Evolutionary conservation across 768 basidiomycete species (phyloP), one percentile per base, ranked within the genome.

Genomic region (Polyporus arcularius): DNA sequence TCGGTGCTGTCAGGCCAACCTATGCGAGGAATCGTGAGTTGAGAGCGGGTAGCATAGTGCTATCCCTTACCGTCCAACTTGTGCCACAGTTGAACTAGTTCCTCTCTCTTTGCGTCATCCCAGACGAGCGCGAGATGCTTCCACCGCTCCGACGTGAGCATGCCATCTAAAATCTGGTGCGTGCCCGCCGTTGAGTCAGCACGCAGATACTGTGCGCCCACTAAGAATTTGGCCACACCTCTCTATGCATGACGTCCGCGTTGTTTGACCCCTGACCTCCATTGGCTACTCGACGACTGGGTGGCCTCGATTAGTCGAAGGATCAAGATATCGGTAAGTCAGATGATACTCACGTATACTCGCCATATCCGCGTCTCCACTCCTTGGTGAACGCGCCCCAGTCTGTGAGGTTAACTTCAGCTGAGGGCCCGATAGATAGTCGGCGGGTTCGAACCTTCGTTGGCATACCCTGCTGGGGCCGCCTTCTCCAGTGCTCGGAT

Each of bases 1-100:
- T 77, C 72, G 4, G 77, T 62, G 4, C 80, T 67, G 65, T 89
- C 88, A 3, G 82, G 77, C 83, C 86, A 89, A 3, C 78, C 87
- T 87, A 60, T 12, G 38, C 1, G 14, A 15, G 6, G n/a, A 2
- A 47, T 26, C 16, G 10, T 48, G 4, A 52, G 39, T 14, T 45
- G 32, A 32, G 21, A 21, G 16, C 30, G 40, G 21, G 6, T 49
- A 18, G 26, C 21, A 11, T 32, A n/a, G 3, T 4, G 26, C 3
- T n/a, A 39, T 39, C 42, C 48, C 58, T 38, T 65, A 81, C 87
- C 83, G 11, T 80, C 68, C 2, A 89, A 69, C n/a, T 79, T 70
- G 68, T 90, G 88, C 88, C 88, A 89, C 3, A 78, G 70, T 2
- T 78, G 65, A 11, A 80, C 84, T 3, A 88, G 67, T 2, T 81